A percentile compares a stretch with the other conserved stretches of the same genome.
Conservation (phyloP, 805 yeast genomes). For the Candida sanyiensis region DNA sequence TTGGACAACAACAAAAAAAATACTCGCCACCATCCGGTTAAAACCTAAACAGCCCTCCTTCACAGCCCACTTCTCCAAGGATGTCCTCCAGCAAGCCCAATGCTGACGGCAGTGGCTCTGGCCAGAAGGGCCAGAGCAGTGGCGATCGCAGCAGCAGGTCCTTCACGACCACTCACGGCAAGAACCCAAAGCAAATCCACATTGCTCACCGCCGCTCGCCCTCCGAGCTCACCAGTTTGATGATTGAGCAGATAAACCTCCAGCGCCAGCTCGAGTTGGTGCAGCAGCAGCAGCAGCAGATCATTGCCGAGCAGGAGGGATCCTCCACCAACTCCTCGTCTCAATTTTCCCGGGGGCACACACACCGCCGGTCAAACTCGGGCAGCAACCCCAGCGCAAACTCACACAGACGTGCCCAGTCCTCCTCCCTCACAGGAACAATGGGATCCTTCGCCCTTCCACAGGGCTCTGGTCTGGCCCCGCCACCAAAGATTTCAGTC, state of each 20-base stretch:
- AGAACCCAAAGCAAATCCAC: conserved; percentile 60
- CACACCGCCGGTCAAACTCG: conserved; percentile 8
- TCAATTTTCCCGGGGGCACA: conserved; percentile 6
- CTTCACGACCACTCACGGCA: conserved; percentile 33
- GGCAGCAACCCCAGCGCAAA: conserved; percentile 9
- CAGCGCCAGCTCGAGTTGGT: conserved; percentile 91
- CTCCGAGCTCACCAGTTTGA: conserved; percentile 85
- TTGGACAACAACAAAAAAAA: too few species aligned
- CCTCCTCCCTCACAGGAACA: conserved; percentile 30
- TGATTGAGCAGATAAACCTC: conserved; percentile 82
- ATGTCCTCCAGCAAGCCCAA: too few species aligned
- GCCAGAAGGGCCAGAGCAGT: background rate
- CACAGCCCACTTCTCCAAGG: too few species aligned
- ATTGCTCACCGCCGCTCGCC: conserved; percentile 97
- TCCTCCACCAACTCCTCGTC: conserved; percentile 13
- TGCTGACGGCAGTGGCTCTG: too few species aligned
- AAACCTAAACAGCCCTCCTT: too few species aligned
- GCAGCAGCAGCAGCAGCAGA: conserved; percentile 88
- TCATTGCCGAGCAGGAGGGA: conserved; percentile 59
- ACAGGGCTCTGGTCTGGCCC: conserved; percentile 14
- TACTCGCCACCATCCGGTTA: too few species aligned
- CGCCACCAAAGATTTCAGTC: conserved; percentile 24
- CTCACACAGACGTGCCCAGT: conserved; percentile 46
- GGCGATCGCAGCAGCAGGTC: conserved; percentile 13
- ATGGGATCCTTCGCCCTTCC: conserved; percentile 28